A percentile compares a stretch with the other conserved stretches of the same genome.
Conservation (phyloP, 441 rosid species). For the Syzygium syzygioides region DNA sequence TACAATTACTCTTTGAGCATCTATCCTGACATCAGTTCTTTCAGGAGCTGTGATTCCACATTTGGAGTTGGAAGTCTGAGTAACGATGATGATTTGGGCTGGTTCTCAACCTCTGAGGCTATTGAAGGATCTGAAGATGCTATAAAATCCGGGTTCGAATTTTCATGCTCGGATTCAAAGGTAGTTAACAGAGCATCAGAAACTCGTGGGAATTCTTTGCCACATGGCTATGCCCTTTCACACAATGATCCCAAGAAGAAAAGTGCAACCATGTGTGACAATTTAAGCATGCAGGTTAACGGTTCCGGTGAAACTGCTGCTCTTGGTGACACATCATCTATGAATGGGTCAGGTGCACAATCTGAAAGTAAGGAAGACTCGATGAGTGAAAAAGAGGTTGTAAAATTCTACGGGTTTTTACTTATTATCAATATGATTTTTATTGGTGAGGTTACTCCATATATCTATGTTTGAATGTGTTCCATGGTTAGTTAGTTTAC, state of each 20-base stretch:
- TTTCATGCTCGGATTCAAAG: constrained; percentile 8
- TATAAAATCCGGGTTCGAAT: constrained; percentile 35
- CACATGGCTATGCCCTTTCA: constrained; percentile 29
- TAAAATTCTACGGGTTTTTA: constrained; percentile 9
- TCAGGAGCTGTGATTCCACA: constrained; percentile 79
- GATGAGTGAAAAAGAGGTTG: constrained; percentile 45
- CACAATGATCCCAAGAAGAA: constrained; percentile 24
- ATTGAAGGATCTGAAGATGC: constrained; percentile 45
- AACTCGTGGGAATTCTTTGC: constrained; percentile 28
- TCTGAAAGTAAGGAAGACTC: constrained; percentile 32
- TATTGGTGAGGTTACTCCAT: background rate
- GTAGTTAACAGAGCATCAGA: constrained; percentile 27
- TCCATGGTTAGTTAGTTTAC: background rate
- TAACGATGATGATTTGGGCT: constrained; percentile 59
- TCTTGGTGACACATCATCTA: constrained; percentile 20
- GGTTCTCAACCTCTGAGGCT: constrained; percentile 61
- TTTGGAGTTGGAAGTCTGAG: constrained; percentile 63
- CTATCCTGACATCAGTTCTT: constrained; percentile 4
- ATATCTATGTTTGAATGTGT: background rate
- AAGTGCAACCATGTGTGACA: constrained; percentile 22
- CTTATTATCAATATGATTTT: background rate
- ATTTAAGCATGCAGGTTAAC: constrained; percentile 20
- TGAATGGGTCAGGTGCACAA: constrained; percentile 31
- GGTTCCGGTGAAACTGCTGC: constrained; percentile 19
- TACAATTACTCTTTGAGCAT: background rate